Conservation (phyloP, 305 asterid genomes). For the Plantago lanceolata region DNA sequence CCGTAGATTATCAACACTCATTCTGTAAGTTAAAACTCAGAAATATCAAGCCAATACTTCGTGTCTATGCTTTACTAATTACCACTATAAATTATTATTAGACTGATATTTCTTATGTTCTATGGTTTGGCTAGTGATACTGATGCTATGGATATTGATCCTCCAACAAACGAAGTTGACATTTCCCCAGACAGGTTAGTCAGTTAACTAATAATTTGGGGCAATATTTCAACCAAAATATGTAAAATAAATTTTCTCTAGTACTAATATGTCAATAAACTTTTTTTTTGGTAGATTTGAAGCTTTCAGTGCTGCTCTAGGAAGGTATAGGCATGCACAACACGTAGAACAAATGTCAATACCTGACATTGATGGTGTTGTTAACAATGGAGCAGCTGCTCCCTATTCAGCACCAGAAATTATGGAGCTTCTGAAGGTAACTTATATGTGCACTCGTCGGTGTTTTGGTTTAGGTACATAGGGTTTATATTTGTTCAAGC, state of each 20-base stretch:
- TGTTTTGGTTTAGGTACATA: slow-evolving; percentile 1
- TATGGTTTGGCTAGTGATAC: slow-evolving; percentile 37
- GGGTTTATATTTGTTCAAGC: background rate
- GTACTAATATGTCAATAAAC: background rate
- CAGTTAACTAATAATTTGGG: slow-evolving; percentile 6
- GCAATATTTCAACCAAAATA: background rate
- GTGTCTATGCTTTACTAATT: background rate
- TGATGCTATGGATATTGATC: slow-evolving; percentile 79
- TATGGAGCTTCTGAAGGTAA: slow-evolving; percentile 66
- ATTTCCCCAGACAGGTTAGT: slow-evolving; percentile 49
- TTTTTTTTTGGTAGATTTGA: slow-evolving; percentile 41
- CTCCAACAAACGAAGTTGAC: slow-evolving; percentile 41
- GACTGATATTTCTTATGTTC: slow-evolving; percentile 19
- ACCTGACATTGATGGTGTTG: slow-evolving; percentile 62
- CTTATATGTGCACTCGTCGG: background rate
- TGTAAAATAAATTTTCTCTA: background rate
- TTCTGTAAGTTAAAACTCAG: background rate
- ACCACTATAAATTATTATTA: slow-evolving; percentile 6
- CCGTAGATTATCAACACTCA: background rate
- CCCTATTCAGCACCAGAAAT: slow-evolving; percentile 63
- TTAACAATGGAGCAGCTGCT: slow-evolving; percentile 52
- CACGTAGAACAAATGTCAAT: slow-evolving; percentile 67
- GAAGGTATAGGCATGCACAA: slow-evolving; percentile 62
- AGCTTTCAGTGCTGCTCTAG: slow-evolving; percentile 61
- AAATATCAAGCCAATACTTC: background rate